Evolutionary conservation across 441 rosid genomes (phyloP).

Genomic region (Euphorbia neoarborescens): DNA sequence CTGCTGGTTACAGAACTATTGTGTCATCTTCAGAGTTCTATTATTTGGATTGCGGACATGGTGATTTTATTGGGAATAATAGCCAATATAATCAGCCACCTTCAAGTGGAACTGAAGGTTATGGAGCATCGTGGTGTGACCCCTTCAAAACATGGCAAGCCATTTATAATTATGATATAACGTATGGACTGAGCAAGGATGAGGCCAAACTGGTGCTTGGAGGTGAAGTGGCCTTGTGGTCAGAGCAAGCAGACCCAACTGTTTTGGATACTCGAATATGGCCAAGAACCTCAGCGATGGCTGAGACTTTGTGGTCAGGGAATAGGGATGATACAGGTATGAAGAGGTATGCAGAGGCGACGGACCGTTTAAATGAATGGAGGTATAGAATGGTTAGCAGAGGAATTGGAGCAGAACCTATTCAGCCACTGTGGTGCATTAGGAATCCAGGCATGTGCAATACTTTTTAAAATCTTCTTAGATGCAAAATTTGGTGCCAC

Average conservation of each 20-base stretch:
- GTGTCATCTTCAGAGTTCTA: constrained; percentile 73
- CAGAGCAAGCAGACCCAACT: constrained; percentile 70
- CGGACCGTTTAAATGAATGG: constrained; percentile 67
- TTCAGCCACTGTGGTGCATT: constrained; percentile 78
- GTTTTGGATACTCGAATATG: constrained; percentile 60
- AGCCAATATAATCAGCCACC: constrained; percentile 45
- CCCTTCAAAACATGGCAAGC: constrained; percentile 83
- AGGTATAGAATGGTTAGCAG: constrained; percentile 73
- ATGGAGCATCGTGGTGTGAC: constrained; percentile 68
- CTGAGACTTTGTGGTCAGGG: constrained; percentile 78
- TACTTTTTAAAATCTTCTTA: constrained; percentile 26
- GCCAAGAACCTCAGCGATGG: constrained; percentile 78
- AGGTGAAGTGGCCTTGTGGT: constrained; percentile 85
- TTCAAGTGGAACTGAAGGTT: constrained; percentile 8
- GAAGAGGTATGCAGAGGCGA: constrained; percentile 63
- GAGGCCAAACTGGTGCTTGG: constrained; percentile 66
- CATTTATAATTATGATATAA: constrained; percentile 66
- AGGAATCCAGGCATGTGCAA: constrained; percentile 78
- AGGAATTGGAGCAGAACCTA: constrained; percentile 69
- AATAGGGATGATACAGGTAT: constrained; percentile 50
- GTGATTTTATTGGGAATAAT: constrained; percentile 58
- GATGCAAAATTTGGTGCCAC: not conserved
- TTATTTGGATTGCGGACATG: constrained; percentile 82
- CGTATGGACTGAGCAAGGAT: constrained; percentile 48
- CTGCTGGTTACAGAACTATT: constrained; percentile 57